Percentiles rank a stretch among this genome's conserved stretches.
phyloP scores from a whole-genome alignment of 345 rosid species.

The Eucalyptus tenuipes region DNA sequence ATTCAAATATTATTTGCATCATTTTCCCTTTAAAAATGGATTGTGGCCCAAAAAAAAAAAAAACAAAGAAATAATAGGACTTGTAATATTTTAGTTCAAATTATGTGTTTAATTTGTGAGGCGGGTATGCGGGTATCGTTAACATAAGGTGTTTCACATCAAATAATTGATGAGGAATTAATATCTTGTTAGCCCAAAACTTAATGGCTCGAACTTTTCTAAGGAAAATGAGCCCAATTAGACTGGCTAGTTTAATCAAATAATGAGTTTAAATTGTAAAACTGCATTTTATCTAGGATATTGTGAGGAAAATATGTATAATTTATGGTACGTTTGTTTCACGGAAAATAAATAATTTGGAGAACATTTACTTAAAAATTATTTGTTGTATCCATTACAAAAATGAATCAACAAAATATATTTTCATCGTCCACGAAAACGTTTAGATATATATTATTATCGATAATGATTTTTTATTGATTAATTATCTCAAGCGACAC shows the following conservation, averaged over 20 bases:
- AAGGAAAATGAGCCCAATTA: background rate
- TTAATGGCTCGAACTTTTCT: background rate
- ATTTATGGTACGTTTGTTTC: fast-evolving
- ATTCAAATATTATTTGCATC: too few species aligned
- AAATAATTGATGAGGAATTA: background rate
- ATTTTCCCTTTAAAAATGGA: background rate
- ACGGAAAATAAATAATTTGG: fast-evolving
- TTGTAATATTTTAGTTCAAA: background rate
- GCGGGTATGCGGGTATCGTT: background rate
- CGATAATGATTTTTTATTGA: background rate
- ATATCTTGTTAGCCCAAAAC: background rate
- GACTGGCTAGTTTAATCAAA: background rate
- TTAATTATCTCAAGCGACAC: background rate
- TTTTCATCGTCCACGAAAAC: fast-evolving
- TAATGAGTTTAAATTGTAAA: background rate
- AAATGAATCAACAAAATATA: background rate
- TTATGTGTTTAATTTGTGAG: background rate
- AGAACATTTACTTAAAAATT: background rate
- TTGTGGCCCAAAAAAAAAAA: background rate
- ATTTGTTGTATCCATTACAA: background rate
- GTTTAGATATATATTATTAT: background rate
- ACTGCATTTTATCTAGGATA: background rate
- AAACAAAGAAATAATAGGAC: background rate
- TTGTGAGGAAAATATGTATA: background rate
- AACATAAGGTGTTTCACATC: background rate